These are phyloP conservation scores for Puccinia horiana DNA, from an alignment of 1,284 basidiomycete genomes.

Conservation along the genomic window DNA sequence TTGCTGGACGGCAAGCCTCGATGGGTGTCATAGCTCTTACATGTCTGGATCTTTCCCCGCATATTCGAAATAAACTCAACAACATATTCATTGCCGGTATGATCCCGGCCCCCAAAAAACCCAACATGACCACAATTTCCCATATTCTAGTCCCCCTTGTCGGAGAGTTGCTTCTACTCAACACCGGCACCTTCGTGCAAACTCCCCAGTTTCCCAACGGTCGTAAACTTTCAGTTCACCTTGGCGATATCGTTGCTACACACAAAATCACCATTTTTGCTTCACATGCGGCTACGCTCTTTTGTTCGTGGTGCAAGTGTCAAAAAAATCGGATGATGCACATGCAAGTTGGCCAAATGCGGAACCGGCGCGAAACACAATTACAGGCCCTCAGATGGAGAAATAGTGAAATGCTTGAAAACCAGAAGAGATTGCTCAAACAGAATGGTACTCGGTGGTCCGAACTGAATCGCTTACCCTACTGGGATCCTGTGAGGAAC, in stretches of 20 bases:
- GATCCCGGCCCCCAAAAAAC: slow-evolving; percentile 14
- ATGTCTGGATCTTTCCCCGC: slow-evolving; percentile 17
- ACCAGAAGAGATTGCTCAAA: background rate
- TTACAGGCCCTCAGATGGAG: background rate
- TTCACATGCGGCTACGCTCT: background rate
- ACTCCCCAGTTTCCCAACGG: background rate
- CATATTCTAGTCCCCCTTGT: slow-evolving; percentile 7
- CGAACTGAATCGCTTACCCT: background rate
- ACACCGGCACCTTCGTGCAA: background rate
- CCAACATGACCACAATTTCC: slow-evolving; percentile 11
- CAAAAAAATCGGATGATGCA: background rate
- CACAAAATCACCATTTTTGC: slow-evolving; percentile 22
- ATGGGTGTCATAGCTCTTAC: slow-evolving; percentile 25
- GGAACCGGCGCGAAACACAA: background rate
- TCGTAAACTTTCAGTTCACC: background rate
- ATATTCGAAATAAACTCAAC: background rate
- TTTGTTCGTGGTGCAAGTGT: slow-evolving; percentile 18
- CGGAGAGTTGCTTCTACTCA: background rate
- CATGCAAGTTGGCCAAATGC: background rate
- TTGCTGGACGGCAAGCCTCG: background rate
- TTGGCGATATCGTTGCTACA: slow-evolving; percentile 25
- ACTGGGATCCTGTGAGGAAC: slow-evolving; percentile 31
- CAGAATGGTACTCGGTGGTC: background rate
- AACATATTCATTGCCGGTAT: background rate
- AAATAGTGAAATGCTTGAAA: background rate